Evolutionary conservation across 768 basidiomycete genomes (phyloP).

Genomic region (Lactarius tabidus): DNA sequence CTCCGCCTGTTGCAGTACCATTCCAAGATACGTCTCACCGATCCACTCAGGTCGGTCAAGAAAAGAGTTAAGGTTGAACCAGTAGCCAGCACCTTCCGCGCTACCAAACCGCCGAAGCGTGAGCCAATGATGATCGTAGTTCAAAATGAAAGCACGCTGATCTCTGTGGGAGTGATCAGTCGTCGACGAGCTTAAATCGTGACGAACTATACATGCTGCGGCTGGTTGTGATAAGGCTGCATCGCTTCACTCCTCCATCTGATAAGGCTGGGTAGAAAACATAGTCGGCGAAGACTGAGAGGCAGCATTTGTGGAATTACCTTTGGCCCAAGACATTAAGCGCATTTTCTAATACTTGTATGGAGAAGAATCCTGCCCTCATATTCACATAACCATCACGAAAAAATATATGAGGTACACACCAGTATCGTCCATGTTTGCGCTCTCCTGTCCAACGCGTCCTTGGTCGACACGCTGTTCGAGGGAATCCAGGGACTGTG

Average conservation of each 20-base stretch:
- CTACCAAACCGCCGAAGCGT: constrained; percentile 76
- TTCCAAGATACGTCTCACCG: constrained; percentile 73
- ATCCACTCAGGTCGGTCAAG: constrained; percentile 74
- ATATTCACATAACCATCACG: not conserved
- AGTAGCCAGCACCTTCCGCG: constrained; percentile 56
- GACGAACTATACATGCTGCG: constrained; percentile 54
- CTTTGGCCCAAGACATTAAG: constrained; percentile 79
- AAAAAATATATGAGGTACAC: constrained; percentile 3
- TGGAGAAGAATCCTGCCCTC: constrained; percentile 77
- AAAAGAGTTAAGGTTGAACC: constrained; percentile 89
- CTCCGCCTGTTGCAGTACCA: constrained; percentile 87
- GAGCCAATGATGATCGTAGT: constrained; percentile 87
- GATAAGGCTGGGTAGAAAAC: constrained; percentile 49
- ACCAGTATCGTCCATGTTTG: constrained; percentile 94
- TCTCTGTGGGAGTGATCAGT: constrained; percentile 42
- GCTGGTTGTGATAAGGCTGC: constrained; percentile 66
- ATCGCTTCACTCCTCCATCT: constrained; percentile 84
- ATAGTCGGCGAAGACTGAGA: not conserved
- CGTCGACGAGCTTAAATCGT: constrained; percentile 9
- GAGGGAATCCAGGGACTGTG: constrained; percentile 58
- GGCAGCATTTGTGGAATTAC: constrained; percentile 37
- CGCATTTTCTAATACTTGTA: constrained; percentile 84
- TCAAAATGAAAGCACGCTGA: constrained; percentile 85
- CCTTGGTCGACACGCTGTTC: constrained; percentile 57
- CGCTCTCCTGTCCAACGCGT: constrained; percentile 44